Evolutionary conservation across 345 rosid genomes (phyloP).

Genomic region (Linum tenue): DNA sequence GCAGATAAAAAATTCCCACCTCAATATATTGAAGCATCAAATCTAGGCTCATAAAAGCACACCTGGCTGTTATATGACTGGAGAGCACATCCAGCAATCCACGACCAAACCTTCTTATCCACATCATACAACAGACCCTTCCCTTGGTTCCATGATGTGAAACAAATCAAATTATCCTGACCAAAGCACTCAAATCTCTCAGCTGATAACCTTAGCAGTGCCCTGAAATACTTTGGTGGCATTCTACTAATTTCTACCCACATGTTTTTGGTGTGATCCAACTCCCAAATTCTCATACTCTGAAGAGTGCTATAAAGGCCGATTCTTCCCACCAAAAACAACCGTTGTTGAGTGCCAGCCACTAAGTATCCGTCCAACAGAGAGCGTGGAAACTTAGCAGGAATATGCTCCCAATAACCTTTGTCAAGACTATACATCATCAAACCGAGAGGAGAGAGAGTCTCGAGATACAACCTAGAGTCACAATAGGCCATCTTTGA

Average conservation of each 20-base stretch:
- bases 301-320: conserved; percentile 90
- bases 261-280: conserved; percentile 62
- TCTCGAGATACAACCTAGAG: conserved; percentile 76
- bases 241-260: conserved; percentile 96
- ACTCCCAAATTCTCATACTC: conserved; percentile 96
- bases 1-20: conserved; percentile 3
- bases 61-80: conserved; percentile 95
- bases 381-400: conserved; percentile 88
- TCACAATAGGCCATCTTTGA: conserved; percentile 94
- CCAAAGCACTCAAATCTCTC: conserved; percentile 97
- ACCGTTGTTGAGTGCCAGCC: conserved; percentile 82
- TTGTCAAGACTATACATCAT: conserved; percentile 79
- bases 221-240: conserved; percentile 85
- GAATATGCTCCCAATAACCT: conserved; percentile 88
- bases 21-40: conserved; percentile 59
- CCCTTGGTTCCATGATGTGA: conserved; percentile 98
- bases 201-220: conserved; percentile 81
- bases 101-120: conserved; percentile 88
- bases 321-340: conserved; percentile 89
- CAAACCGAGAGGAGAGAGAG: conserved; percentile 93
- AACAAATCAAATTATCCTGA: conserved; percentile 89
- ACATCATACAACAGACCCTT: conserved; percentile 84
- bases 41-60: conserved; percentile 95
- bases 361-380: conserved; percentile 88
- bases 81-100: conserved; percentile 93